Base-by-base conservation (phyloP, 2,329 filamentous ascomycete species). In the Elsinoe australis region DNA sequence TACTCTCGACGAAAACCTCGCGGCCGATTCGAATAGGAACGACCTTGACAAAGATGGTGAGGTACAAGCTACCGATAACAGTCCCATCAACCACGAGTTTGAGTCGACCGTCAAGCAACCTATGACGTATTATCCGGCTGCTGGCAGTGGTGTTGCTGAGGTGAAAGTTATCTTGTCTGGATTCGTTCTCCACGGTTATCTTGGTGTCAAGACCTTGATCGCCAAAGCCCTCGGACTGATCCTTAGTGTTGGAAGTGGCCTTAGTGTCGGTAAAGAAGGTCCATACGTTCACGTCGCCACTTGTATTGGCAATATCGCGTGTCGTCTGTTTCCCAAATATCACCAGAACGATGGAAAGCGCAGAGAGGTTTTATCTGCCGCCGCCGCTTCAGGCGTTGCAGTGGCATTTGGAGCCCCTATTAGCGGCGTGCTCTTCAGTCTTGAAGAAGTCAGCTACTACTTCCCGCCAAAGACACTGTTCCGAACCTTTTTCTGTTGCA, bases 261-360 rank as follows among this genome's bases (percentile, higher is more conserved):
- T 98, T 52, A 95, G 88, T 61, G 72, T 98, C 33, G 92, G 92
- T 21, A 98, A 98, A 64, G 92, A 95, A 66, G 82, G 90, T 0
- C 92, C 92, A 0, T 96, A 90, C 59, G 92, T 98, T n/a, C 92
- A 98, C 64, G 94, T 96, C 59, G 88, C 89, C 0, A 86, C 90
- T 1, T 95, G 90, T 57, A 83, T 96, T 17, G 92, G 92, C 51
- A 98, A 98, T 59, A 94, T 98, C 61, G 81, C 84, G 24, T 95
- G 90, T 60, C 86, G 92, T 60, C 65, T 96, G n/a, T 96, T 96
- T 58, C 70, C 79, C 52, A 98, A 98, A 63, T 98, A 96, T 64
- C 87, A 92, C 58, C 75, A 79, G 54, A 98, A 98, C 58, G 92
- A 98, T 60, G 92, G 81, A 47, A 98, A 98, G 66, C 76, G 92